Evolutionary conservation across 1,284 basidiomycete genomes (phyloP), one percentile per base, ranked within the genome.

Genomic region (Malassezia furfur): DNA sequence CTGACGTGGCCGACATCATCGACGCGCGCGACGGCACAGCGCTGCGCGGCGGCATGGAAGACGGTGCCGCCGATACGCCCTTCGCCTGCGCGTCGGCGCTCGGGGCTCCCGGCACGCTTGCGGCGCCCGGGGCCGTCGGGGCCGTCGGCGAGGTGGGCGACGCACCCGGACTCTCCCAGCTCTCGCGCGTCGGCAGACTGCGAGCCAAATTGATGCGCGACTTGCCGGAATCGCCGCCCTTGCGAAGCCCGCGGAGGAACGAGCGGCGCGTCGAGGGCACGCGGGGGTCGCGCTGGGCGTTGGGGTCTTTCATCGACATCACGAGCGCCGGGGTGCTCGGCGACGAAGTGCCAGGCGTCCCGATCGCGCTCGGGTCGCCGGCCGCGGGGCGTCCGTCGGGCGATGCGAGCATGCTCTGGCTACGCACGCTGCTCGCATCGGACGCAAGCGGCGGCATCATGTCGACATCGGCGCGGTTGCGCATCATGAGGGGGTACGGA

Each of bases 401-500:
- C n/a, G 45, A 19, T 2, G 10, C 5, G 7, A 14, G 14, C 21
- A 37, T 25, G 22, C 30, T 22, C 3, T 32, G n/a, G 31, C 32
- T 47, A 7, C 22, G 31, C 10, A 28, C 5, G 22, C 32, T 28
- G 28, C 14, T 47, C 11, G 32, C n/a, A 14, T 36, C 45, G 15
- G 45, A 47, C 14, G 30, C 21, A 11, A 47, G 21, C 10, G 43
- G 43, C n/a, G 43, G 25, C 25, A 31, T 31, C 15, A 32, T 8
- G 32, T 47, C 45, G 17, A 34, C 12, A n/a, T 48, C 47, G 11
- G 28, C 37, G 9, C 47, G 47, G 12, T 15, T 12, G 47, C 47
- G 34, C 15, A n/a, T 30, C 19, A 48, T 39, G 7, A 21, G 10
- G 15, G 55, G 55, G 25, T 57, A 57, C 15, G 50, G 55, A 31